These are phyloP conservation scores for Cercospora sesami DNA, from an alignment of 2,329 filamentous ascomycete species.

Conservation along the genomic window DNA sequence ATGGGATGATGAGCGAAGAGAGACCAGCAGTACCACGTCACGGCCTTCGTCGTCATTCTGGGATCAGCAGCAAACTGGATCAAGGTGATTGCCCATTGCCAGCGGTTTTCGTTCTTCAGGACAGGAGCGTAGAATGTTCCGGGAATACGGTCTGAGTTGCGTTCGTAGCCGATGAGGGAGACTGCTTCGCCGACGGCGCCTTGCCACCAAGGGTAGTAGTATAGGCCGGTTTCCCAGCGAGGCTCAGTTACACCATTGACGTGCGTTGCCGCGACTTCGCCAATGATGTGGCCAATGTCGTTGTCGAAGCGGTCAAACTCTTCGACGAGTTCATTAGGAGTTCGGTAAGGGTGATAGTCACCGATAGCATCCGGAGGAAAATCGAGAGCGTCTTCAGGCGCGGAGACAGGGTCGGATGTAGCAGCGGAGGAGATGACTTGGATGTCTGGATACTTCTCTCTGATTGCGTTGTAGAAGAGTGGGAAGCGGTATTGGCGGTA, in stretches of 20 bases:
- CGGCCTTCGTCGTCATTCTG: constrained; percentile 34
- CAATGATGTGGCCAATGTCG: constrained; percentile 41
- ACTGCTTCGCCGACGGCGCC: constrained; percentile 65
- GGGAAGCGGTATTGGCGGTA: constrained; percentile 56
- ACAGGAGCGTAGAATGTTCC: constrained; percentile 47
- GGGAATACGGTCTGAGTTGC: constrained; percentile 61
- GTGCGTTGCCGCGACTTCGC: constrained; percentile 56
- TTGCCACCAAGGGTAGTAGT: constrained; percentile 49
- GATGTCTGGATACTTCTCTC: constrained; percentile 57
- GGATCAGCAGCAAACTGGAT: constrained; percentile 46
- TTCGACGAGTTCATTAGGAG: constrained; percentile 33
- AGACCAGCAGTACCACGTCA: constrained; percentile 41
- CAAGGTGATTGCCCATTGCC: constrained; percentile 41
- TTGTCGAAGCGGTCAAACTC: constrained; percentile 51
- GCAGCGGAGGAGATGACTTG: constrained; percentile 52
- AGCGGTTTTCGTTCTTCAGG: constrained; percentile 36
- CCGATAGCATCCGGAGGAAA: constrained; percentile 26
- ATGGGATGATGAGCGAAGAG: constrained; percentile 49
- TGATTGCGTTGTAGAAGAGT: constrained; percentile 61
- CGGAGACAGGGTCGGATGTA: constrained; percentile 20
- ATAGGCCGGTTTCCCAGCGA: constrained; percentile 37
- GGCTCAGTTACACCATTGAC: constrained; percentile 43
- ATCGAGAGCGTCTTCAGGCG: constrained; percentile 11
- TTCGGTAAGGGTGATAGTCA: constrained; percentile 39
- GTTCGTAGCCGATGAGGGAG: constrained; percentile 64